Conservation (phyloP, 805 yeast genomes). For the Saccharomycopsis synnaedendra region DNA sequence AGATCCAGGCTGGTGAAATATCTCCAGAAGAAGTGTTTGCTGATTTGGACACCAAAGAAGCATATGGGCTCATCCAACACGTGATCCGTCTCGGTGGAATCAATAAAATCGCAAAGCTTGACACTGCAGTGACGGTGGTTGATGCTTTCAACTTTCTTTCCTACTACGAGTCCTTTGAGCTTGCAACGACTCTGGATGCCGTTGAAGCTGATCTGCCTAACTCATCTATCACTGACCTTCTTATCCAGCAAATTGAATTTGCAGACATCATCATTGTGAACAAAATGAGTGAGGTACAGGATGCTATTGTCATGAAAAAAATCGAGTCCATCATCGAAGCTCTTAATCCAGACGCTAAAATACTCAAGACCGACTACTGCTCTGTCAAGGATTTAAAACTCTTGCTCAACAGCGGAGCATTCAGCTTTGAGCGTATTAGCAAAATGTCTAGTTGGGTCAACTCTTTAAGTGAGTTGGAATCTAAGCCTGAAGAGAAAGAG, state of each 20-base stretch:
- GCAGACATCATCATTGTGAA: slow-evolving; percentile 34
- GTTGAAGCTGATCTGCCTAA: slow-evolving; percentile 3
- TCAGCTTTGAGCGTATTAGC: slow-evolving; percentile 25
- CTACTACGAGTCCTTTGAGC: slow-evolving; percentile 25
- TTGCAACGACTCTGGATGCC: slow-evolving; percentile 16
- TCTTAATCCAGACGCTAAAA: slow-evolving; percentile 33
- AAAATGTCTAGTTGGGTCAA: slow-evolving; percentile 15
- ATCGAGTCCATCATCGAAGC: slow-evolving; percentile 25
- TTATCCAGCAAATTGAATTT: slow-evolving; percentile 37
- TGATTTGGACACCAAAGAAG: slow-evolving; percentile 16
- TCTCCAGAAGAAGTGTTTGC: slow-evolving; percentile 8
- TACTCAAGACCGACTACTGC: slow-evolving; percentile 26
- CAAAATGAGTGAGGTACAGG: slow-evolving; percentile 24
- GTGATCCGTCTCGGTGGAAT: slow-evolving; percentile 28
- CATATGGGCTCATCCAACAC: slow-evolving; percentile 16
- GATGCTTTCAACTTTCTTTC: slow-evolving; percentile 31
- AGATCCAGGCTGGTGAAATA: slow-evolving; percentile 8
- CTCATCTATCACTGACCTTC: slow-evolving; percentile 28
- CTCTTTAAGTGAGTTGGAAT: slow-evolving; percentile 1
- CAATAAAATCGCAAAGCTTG: slow-evolving; percentile 27
- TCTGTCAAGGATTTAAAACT: slow-evolving; percentile 25
- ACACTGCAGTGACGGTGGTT: slow-evolving; percentile 36
- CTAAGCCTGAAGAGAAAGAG: not conserved
- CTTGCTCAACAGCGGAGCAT: slow-evolving; percentile 27
- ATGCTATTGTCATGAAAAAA: slow-evolving; percentile 16